Evolutionary conservation across 352 stramenopile species (phyloP), one percentile per base, ranked within the genome.

Genomic region (Globisporangium cystogenes): DNA sequence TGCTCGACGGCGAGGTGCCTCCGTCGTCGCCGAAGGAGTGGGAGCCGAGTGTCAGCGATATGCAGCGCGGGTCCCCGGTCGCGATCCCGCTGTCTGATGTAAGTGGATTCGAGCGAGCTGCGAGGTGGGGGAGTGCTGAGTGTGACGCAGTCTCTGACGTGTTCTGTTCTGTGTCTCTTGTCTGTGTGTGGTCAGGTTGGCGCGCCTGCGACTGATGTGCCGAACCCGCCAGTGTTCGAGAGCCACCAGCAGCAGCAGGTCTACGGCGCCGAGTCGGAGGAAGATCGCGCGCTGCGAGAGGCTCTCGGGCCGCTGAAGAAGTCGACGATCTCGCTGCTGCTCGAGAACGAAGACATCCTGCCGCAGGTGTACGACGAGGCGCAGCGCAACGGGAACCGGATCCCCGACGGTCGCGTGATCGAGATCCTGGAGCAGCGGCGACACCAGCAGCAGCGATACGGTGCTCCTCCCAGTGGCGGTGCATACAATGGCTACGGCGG

Each of bases 341-440:
- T 90, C 42, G 74, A 88, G 47, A 85, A 88, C 59, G 77, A 87
- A 12, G 73, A 87, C 33, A 78, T 85, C 40, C 59, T 94, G 42
- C 73, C 76, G 7, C 77, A 90, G 57, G 80, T 92, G 16, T 85
- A 87, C 37, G 79, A 90, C 21, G 83, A 94, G 60, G 83, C 76
- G n/a, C 75, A 87, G 57, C 83, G 73, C 52, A 76, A 87, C 48
- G 77, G 79, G 45, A 88, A 89, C 53, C 70, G 66, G 39, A 91
- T 94, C 51, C 57, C 79, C 4, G 83, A 94, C 56, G 68, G 64
- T 14, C 83, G 83, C 41, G 80, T 94, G 42, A 60, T 84, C 44
- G 81, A 94, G 63, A 87, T 94, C 52, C 63, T 94, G 53, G 76
- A 88, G 49, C 68, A 75, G 40, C 80, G 80, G 50, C 66, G 68